Evolutionary conservation across 257 asterid genomes (phyloP).

Genomic region (Solanum bukasovii): DNA sequence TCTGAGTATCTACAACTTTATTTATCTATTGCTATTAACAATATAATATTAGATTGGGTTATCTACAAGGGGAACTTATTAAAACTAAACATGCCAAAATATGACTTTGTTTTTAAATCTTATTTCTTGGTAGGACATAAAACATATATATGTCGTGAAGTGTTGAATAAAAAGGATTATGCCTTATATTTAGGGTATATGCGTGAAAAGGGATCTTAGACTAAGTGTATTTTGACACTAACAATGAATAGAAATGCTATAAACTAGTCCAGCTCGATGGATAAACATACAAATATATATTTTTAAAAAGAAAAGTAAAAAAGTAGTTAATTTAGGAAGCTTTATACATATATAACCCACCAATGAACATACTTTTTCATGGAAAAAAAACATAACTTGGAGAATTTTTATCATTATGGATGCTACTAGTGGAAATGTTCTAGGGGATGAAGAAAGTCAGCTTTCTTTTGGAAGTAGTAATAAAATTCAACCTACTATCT

Average conservation of each 20-base stretch:
- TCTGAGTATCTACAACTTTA: not conserved
- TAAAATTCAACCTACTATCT: slow-evolving; percentile 20
- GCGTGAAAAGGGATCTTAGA: not conserved
- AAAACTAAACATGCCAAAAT: not conserved
- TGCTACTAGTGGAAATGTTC: slow-evolving; percentile 6
- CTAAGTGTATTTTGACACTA: not conserved
- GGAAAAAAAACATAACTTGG: not conserved
- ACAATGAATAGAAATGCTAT: not conserved
- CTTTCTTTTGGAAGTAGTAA: not conserved
- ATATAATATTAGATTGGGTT: not conserved
- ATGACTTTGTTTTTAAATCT: not conserved
- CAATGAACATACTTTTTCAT: not conserved
- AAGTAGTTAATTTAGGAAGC: not conserved
- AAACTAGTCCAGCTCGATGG: not conserved
- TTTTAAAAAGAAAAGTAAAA: not conserved
- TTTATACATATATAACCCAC: not conserved
- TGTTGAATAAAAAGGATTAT: not conserved
- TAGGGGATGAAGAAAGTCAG: slow-evolving; percentile 33
- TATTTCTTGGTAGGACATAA: not conserved
- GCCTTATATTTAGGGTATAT: not conserved
- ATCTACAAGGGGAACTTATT: not conserved
- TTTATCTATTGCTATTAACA: not conserved
- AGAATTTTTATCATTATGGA: slow-evolving; percentile 18
- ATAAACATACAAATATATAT: not conserved
- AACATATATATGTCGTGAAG: not conserved